Evolutionary conservation across 202 grass and related monocot genomes (phyloP).

Genomic region (Musa balbisiana): DNA sequence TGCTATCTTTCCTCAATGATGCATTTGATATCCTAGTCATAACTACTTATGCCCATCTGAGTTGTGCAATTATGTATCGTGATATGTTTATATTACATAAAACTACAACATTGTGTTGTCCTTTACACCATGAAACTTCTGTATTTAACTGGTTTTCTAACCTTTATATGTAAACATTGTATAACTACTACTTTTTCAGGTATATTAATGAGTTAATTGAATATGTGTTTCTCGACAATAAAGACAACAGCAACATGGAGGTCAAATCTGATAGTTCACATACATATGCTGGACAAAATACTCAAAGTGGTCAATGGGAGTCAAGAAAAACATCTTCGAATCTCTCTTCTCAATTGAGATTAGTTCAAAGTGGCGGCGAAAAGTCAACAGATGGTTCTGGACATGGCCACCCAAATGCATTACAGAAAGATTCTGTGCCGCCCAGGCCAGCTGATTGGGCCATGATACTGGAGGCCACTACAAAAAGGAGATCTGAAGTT

Average conservation of each 20-base stretch:
- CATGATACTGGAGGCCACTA: slow-evolving; percentile 66
- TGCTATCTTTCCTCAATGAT: no score
- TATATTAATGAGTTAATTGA: slow-evolving; percentile 95
- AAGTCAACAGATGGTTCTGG: slow-evolving; percentile 28
- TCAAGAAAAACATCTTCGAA: slow-evolving; percentile 20
- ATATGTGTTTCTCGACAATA: slow-evolving; percentile 50
- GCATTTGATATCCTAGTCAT: no score
- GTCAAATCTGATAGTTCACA: slow-evolving; percentile 33
- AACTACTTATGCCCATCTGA: no score
- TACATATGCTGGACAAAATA: slow-evolving; percentile 33
- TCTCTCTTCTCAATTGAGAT: slow-evolving; percentile 27
- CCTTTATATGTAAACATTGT: not conserved
- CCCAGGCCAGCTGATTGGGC: slow-evolving; percentile 71
- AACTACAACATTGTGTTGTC: not conserved
- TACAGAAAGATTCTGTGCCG: slow-evolving; percentile 34
- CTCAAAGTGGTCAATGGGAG: slow-evolving; percentile 36
- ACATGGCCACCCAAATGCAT: slow-evolving; percentile 29
- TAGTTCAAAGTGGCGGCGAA: slow-evolving; percentile 30
- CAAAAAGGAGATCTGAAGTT: slow-evolving; percentile 71
- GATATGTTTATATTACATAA: no score
- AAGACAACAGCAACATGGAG: slow-evolving; percentile 36
- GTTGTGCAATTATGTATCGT: no score
- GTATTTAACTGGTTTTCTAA: not conserved
- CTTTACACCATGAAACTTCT: not conserved
- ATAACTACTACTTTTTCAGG: slow-evolving; percentile 35